Evolutionary conservation across 108 stramenopile genomes (phyloP).

Genomic region (Hondaea fermentalgiana): DNA sequence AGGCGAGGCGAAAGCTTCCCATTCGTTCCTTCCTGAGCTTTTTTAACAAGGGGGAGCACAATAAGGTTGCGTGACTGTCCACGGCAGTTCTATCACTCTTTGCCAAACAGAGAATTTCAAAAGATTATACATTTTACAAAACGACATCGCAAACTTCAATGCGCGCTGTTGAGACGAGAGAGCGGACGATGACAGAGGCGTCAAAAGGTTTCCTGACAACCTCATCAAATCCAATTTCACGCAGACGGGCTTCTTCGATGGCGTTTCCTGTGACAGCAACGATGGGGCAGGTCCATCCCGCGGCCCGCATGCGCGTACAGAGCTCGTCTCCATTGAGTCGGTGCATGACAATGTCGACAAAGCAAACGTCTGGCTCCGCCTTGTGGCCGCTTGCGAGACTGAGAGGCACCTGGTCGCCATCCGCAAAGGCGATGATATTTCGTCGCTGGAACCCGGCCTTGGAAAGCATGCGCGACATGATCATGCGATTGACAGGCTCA

Average conservation of each 20-base stretch:
- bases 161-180: too few species aligned
- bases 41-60: too few species aligned
- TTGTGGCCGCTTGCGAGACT: background rate
- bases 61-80: too few species aligned
- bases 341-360: background rate
- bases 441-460: background rate
- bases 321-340: background rate
- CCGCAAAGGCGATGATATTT: background rate
- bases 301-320: background rate
- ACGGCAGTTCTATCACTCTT: too few species aligned
- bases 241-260: background rate
- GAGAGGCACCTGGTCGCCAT: background rate
- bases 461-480: background rate
- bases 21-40: too few species aligned
- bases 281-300: background rate
- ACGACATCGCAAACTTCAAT: too few species aligned
- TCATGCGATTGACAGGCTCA: background rate
- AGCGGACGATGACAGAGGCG: background rate
- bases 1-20: too few species aligned
- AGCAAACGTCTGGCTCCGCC: background rate
- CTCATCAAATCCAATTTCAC: background rate
- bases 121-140: too few species aligned
- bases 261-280: background rate
- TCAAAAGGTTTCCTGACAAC: background rate
- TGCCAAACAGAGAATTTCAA: too few species aligned